A percentile compares a stretch with the other conserved stretches of the same genome.
Evolutionary conservation across 371 early-diverging fungal species (phyloP).

Genomic region (Quaeritorhiza haematococci): DNA sequence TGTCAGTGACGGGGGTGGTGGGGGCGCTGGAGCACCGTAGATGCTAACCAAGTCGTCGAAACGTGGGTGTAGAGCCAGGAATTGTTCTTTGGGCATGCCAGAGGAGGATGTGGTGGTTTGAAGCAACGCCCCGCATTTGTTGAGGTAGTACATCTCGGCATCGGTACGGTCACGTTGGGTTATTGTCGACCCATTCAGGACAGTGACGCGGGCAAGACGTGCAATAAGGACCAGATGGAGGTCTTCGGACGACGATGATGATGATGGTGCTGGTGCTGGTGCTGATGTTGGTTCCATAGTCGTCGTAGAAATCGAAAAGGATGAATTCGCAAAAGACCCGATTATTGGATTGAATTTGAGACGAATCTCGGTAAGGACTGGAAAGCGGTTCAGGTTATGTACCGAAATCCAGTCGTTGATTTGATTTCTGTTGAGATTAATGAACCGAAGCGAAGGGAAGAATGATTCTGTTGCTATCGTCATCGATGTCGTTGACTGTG

Average conservation of each 20-base stretch:
- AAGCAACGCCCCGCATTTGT: no score
- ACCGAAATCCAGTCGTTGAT: slow-evolving; percentile 40
- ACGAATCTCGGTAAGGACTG: slow-evolving; percentile 37
- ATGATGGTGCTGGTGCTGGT: neutral
- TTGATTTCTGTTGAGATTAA: slow-evolving; percentile 44
- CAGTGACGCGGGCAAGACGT: slow-evolving; percentile 21
- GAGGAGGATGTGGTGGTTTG: slow-evolving; percentile 38
- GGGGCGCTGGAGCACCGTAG: slow-evolving; percentile 56
- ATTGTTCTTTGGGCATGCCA: slow-evolving; percentile 32
- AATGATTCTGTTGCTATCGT: no score
- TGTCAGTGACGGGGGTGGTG: no score
- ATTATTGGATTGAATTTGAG: slow-evolving; percentile 47
- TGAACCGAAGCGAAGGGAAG: slow-evolving; percentile 29
- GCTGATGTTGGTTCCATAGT: neutral
- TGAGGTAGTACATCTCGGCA: slow-evolving; percentile 72
- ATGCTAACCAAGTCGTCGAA: slow-evolving; percentile 44
- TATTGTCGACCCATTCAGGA: slow-evolving; percentile 41
- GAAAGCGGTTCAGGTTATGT: slow-evolving; percentile 39
- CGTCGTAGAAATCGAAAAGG: neutral
- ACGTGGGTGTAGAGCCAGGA: slow-evolving; percentile 50
- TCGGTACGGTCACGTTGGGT: slow-evolving; percentile 52
- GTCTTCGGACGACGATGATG: slow-evolving; percentile 1
- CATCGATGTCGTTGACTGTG: neutral
- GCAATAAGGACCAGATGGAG: slow-evolving; percentile 20
- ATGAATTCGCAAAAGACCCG: slow-evolving; percentile 10